These are phyloP conservation scores for Mycena vulgaris DNA, from an alignment of 768 basidiomycete genomes.

Conservation along the genomic window DNA sequence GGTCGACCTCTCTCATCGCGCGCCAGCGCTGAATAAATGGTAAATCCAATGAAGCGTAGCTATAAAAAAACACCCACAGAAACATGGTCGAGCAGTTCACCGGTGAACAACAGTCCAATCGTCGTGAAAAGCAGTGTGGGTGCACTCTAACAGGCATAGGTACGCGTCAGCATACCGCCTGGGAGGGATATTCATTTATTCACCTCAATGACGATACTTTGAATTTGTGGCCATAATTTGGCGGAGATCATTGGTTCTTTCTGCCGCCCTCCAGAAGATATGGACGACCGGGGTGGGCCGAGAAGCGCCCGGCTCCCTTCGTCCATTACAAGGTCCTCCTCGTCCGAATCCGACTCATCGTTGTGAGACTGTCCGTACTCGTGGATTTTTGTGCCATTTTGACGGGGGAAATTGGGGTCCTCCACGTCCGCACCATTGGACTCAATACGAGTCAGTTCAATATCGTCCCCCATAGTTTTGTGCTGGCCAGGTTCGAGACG, in stretches of 20 bases:
- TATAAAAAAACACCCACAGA: conserved; percentile 67
- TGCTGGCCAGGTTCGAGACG: not conserved
- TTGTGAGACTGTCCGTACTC: conserved; percentile 42
- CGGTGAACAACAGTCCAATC: conserved; percentile 89
- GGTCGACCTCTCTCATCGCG: conserved; percentile 92
- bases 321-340: conserved; percentile 49
- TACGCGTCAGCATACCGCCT: not conserved
- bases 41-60: not conserved
- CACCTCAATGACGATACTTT: conserved; percentile 81
- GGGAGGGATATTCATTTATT: conserved; percentile 6
- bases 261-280: conserved; percentile 45
- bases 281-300: conserved; percentile 38
- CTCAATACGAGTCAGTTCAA: conserved; percentile 30
- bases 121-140: conserved; percentile 91
- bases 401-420: not conserved
- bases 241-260: conserved; percentile 21
- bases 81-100: conserved; percentile 89
- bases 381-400: conserved; percentile 30
- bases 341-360: conserved; percentile 54
- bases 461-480: conserved; percentile 24
- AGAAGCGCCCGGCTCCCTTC: conserved; percentile 65
- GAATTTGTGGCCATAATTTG: conserved; percentile 68
- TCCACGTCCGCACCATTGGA: not conserved
- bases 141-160: conserved; percentile 71
- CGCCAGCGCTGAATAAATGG: conserved; percentile 77